Evolutionary conservation across 306 rosid genomes (phyloP).

Genomic region (Cucurbita argyrosperma): DNA sequence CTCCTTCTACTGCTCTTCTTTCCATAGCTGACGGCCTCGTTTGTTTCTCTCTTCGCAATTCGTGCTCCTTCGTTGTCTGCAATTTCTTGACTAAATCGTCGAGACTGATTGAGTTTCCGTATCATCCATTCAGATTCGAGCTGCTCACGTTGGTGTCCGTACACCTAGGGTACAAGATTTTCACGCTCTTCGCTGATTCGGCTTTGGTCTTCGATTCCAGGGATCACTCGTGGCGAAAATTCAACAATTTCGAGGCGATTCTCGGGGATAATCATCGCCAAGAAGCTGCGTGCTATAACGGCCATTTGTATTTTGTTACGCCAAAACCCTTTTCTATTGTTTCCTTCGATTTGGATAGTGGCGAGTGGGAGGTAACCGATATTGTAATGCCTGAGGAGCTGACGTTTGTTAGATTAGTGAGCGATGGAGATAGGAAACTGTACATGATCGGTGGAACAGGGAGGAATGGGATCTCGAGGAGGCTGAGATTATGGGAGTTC

Average conservation of each 20-base stretch:
- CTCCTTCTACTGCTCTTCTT: constrained; percentile 24
- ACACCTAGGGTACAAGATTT: constrained; percentile 37
- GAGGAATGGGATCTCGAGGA: constrained; percentile 62
- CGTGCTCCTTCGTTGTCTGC: constrained; percentile 46
- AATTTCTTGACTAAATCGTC: constrained; percentile 46
- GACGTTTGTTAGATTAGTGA: constrained; percentile 49
- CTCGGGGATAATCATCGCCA: constrained; percentile 32
- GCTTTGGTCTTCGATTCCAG: constrained; percentile 39
- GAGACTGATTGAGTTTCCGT: constrained; percentile 39
- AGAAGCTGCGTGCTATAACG: constrained; percentile 32
- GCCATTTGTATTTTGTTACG: constrained; percentile 46
- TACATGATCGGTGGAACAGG: constrained; percentile 76
- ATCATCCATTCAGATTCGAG: constrained; percentile 30
- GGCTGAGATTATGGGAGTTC: constrained; percentile 57
- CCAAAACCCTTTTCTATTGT: constrained; percentile 56
- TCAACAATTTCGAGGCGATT: constrained; percentile 22
- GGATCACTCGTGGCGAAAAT: constrained; percentile 32
- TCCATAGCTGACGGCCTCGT: constrained; percentile 57
- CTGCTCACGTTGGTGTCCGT: constrained; percentile 49
- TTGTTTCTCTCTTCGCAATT: constrained; percentile 37
- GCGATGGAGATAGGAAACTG: constrained; percentile 31
- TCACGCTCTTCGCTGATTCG: constrained; percentile 23
- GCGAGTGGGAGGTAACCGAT: constrained; percentile 33
- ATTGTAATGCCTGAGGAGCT: constrained; percentile 30
- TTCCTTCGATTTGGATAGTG: constrained; percentile 43